Percentiles rank a stretch among this genome's conserved stretches.
Conservation (phyloP, 163 green algal genomes). For the Chlorella variabilis region DNA sequence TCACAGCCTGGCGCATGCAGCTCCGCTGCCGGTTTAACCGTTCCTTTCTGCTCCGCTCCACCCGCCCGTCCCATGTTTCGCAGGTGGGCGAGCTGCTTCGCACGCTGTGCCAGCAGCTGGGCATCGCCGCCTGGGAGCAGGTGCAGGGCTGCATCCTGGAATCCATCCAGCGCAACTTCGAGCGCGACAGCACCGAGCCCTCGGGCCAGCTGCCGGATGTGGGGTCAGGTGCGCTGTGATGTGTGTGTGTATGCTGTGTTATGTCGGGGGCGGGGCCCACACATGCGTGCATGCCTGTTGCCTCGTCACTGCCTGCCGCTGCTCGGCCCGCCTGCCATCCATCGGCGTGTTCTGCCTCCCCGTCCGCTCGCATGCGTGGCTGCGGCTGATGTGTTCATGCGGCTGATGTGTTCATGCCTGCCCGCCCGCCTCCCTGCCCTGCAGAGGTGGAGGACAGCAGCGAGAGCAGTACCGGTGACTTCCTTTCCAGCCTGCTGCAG, state of each 20-base stretch:
- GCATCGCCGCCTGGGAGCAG: conserved; percentile 52
- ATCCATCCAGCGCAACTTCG: conserved; percentile 78
- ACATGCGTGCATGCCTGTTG: too few relatives aligned
- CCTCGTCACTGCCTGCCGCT: too few relatives aligned
- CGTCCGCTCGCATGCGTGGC: too few relatives aligned
- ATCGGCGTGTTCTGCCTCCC: too few relatives aligned
- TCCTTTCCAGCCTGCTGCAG: conserved; percentile 58
- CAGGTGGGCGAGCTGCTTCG: conserved; percentile 66
- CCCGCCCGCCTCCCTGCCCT: background rate
- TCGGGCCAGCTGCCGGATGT: background rate
- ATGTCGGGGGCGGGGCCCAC: background rate
- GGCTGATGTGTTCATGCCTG: too few relatives aligned
- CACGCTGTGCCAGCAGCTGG: conserved; percentile 50
- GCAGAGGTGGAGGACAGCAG: conserved; percentile 35
- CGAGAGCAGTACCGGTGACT: conserved; percentile 25
- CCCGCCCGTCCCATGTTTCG: too few relatives aligned
- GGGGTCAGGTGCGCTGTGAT: background rate
- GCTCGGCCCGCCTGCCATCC: too few relatives aligned
- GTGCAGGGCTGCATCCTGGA: conserved; percentile 49
- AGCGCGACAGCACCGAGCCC: conserved; percentile 3
- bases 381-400: too few relatives aligned
- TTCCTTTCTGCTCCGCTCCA: too few relatives aligned
- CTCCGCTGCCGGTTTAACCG: too few relatives aligned
- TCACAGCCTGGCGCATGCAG: too few relatives aligned
- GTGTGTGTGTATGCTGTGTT: background rate